Conservation (phyloP, 805 yeast species). For the Nakazawaea pomicola region DNA sequence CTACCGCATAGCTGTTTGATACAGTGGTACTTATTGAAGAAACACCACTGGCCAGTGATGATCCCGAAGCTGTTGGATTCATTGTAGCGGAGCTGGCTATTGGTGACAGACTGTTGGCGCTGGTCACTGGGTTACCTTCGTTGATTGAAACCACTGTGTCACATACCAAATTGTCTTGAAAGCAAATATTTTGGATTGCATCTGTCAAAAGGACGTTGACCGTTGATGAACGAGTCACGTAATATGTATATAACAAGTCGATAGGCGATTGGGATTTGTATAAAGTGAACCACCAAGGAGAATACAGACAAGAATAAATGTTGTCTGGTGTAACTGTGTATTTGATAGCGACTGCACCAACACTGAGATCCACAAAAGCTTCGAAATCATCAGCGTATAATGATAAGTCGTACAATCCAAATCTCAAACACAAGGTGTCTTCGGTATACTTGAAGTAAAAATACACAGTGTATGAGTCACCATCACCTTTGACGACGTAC, state of each 20-base stretch:
- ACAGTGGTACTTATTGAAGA: no score
- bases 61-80: neutral
- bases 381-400: neutral
- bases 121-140: neutral
- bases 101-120: no score
- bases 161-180: neutral
- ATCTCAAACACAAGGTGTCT: neutral
- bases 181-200: neutral
- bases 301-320: neutral
- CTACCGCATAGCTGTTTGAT: no score
- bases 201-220: neutral
- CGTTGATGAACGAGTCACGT: neutral
- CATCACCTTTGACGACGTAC: neutral
- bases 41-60: no score
- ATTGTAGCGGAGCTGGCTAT: neutral
- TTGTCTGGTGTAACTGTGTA: neutral
- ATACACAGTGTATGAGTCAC: neutral
- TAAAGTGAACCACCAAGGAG: neutral
- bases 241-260: neutral
- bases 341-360: neutral
- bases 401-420: neutral
- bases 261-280: no score
- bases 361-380: neutral
- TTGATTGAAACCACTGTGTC: neutral
- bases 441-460: neutral